These are phyloP conservation scores for Melaleuca alternifolia DNA, from an alignment of 345 rosid species.

Conservation along the genomic window DNA sequence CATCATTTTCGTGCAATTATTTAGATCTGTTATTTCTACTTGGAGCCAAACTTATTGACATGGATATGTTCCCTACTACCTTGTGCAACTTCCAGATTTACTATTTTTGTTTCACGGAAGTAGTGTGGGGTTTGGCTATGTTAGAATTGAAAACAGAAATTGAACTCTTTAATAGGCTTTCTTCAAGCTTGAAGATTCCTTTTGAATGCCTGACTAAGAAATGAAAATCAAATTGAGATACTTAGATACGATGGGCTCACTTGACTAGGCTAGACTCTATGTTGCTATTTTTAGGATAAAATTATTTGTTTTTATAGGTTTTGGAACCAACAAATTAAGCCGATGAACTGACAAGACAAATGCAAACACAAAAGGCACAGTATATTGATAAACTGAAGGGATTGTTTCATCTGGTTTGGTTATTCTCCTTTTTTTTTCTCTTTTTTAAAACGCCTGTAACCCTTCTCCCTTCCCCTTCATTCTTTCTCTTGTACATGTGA, in stretches of 20 bases:
- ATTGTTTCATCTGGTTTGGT: neutral
- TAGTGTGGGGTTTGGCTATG: neutral
- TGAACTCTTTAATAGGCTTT: neutral
- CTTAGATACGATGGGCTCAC: neutral
- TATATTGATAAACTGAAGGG: neutral
- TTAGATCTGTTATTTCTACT: neutral
- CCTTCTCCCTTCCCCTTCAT: neutral
- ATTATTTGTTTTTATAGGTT: neutral
- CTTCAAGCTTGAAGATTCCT: no score
- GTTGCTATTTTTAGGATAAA: neutral
- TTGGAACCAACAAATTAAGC: neutral
- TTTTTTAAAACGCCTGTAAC: neutral
- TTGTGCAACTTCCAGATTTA: neutral
- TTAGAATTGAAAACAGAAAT: neutral
- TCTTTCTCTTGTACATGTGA: no score
- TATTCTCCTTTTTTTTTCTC: neutral
- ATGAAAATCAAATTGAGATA: neutral
- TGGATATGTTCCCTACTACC: neutral
- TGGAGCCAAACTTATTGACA: neutral
- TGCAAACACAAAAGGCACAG: neutral
- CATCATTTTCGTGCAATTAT: neutral
- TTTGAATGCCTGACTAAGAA: neutral
- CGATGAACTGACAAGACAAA: neutral
- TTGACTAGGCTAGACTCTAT: neutral
- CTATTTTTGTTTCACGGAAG: neutral